Base-by-base conservation (phyloP, 2,329 filamentous ascomycete genomes). In the Trichoderma sp. region DNA sequence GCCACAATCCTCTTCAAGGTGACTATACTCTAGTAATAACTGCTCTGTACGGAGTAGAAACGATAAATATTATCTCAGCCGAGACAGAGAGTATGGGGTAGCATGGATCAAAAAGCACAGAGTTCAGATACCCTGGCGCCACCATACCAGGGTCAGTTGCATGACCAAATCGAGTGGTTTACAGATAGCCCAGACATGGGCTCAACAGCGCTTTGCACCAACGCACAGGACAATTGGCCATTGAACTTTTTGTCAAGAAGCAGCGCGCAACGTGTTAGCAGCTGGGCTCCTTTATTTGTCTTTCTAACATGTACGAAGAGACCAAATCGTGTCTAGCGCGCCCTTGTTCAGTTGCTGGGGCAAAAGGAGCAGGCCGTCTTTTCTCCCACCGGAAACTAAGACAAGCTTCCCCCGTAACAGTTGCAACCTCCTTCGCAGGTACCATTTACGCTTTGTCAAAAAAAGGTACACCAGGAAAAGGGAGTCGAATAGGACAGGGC, bases 281-380 rank as follows among this genome's bases (percentile, higher is more conserved):
- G 24, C 41, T 24, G 9, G 45, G 29, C 41, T 65, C 21, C 60
- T 73, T 56, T 64, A 73, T 45, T 65, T 29, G 59, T 35, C 59
- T 53, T 65, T 8, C 38, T 5, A 29, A 12, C 69, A 64, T 64
- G 69, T 65, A 67, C 35, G 50, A 18, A 21, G 41, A 66, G 24
- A 27, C 71, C 33, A 67, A 41, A 67, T 27, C 27, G 63, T 45
- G 31, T 74, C 33, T 67, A 45, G 62, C 53, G 71, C 53, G 53
- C 63, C 63, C 63, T 67, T 50, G 41, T 38, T 63, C 50, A n/a
- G 71, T 74, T 74, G 71, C 71, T 60, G 71, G 71, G 71, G 71
- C 50, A 67, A 60, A 67, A 45, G 18, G 41, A 45, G 21, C 53
- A 62, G 66, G 66, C 50, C 50, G 27, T 31, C 60, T 38, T 27